Evolutionary conservation across 768 basidiomycete species (phyloP), one percentile per base, ranked within the genome.

Genomic region (Boletus rex-veris): DNA sequence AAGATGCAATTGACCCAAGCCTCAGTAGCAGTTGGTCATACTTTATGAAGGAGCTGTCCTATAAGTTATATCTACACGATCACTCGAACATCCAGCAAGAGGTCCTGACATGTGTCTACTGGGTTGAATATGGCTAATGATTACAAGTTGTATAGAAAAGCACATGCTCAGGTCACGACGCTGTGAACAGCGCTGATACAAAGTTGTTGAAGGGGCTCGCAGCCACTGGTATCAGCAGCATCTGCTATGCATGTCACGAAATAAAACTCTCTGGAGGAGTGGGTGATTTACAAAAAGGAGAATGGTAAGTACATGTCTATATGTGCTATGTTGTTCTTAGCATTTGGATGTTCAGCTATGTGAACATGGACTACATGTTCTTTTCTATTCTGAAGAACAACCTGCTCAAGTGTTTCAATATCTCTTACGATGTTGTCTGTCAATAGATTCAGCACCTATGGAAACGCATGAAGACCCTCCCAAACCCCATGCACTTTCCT

Each of bases 201-300:
- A 53, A 51, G 38, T 7, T 19, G 0, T 12, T 16, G 1, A 1
- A 8, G 3, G 44, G 52, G 0, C 46, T 61, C 1, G 24, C 31
- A 4, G 36, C 43, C 3, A 64, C 58, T 14, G 64, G 65, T 69
- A 55, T 45, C 41, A 3, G 24, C 24, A 24, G 24, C 24, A 24
- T 24, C 24, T 24, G 24, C 24, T 24, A 5, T 4, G 24, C 50
- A 0, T 3, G 42, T 2, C 55, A 56, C 9, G 36, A 52, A 4
- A 52, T 56, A 5, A 68, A 64, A 40, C 31, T 58, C 4, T 60
- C 59, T 0, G 31, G 53, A 9, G 58, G 52, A 0, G 38, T 66
- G 0, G 64, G 45, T 1, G 58, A 66, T n/a, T 35, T 65, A 0
- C 62, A 63, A 50, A 58, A 61, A 16, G 61, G 64, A 1, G 56